Base-by-base conservation (phyloP, 148 eudicot species). In the Cornus suecica region DNA sequence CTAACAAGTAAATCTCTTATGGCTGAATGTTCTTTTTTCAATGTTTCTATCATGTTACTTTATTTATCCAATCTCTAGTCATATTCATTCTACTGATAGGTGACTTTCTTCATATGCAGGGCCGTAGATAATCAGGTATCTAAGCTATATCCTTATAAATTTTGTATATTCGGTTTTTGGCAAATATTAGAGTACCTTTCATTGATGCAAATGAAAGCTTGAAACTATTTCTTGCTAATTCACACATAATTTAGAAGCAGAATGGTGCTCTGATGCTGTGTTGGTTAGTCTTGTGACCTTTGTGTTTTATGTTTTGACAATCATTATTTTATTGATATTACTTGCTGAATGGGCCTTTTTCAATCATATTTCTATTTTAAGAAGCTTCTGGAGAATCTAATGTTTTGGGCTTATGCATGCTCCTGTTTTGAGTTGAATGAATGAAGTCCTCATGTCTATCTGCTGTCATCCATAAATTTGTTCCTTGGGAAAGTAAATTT, bases 51-150 rank as follows among this genome's bases (percentile, higher is more conserved):
- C 9, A 10, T 52, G 58, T 52, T 14, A 18, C 72, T 69, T 6
- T 69, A 41, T 42, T 45, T 42, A 37, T 41, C 18, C 42, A 14
- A 42, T 13, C 20, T 25, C 7, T 69, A 25, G 28, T 62, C 25
- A 3, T 62, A 28, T 73, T 61, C 8, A 34, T n/a, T 75, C 18
- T 67, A 54, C 72, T 76, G 68, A 71, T 80, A 48, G 42, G 42
- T 77, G 23, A 75, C 71, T 66, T 31, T 42, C 78, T 65, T 74
- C 56, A 54, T 72, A 69, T 87, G 88, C 97, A 95, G 99, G 93
- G 97, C 99, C 34, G 89, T 71, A n/a, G 99, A 95, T 88, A 89
- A 93, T 82, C 99, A 91, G 99, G 97, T 95, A 86, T 71, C 58
- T 52, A 20, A 4, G 8, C 9, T 4, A 52, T 14, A 20, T 11